A percentile compares a stretch with the other conserved stretches of the same genome.
phyloP scores from a whole-genome alignment of 1,139 yeast species.

The Suzukiozyma palmioleophila region DNA sequence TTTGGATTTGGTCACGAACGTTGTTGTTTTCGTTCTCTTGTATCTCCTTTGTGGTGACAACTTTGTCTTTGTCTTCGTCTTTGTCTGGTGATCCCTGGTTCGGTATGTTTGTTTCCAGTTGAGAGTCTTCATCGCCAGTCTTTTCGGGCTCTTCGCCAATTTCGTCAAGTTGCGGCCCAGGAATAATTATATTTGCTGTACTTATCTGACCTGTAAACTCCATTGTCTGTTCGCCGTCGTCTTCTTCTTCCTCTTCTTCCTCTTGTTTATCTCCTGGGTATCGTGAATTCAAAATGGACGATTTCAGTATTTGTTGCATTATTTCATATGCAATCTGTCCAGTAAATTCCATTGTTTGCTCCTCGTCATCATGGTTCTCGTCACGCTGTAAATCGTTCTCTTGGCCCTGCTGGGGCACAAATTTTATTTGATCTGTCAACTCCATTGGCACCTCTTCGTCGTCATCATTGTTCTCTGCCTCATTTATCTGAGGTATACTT shows the following conservation, averaged over 20 bases:
- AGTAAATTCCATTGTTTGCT: slow-evolving; percentile 3
- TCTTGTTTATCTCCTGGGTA: no score
- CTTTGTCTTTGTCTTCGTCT: neutral
- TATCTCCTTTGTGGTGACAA: neutral
- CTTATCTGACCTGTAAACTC: slow-evolving; percentile 2
- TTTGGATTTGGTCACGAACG: neutral
- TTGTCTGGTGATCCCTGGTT: neutral
- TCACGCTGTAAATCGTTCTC: slow-evolving; percentile 2
- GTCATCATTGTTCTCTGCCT: slow-evolving; percentile 8
- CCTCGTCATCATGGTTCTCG: slow-evolving; percentile 2
- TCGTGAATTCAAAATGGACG: neutral
- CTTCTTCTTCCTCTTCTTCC: neutral
- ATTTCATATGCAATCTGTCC: neutral
- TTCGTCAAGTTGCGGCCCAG: neutral
- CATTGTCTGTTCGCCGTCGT: slow-evolving; percentile 2
- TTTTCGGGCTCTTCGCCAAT: neutral
- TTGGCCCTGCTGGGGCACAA: neutral
- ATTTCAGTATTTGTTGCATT: neutral
- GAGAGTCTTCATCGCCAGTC: neutral
- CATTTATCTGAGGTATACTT: slow-evolving; percentile 1
- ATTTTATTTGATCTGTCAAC: slow-evolving; percentile 13
- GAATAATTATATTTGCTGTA: neutral
- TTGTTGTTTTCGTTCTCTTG: neutral
- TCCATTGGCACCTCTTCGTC: slow-evolving; percentile 19
- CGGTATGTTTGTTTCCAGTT: no score